Percentiles rank a stretch among this genome's conserved stretches.
phyloP scores from a whole-genome alignment of 345 rosid genomes.

The Syzygium aromaticum region DNA sequence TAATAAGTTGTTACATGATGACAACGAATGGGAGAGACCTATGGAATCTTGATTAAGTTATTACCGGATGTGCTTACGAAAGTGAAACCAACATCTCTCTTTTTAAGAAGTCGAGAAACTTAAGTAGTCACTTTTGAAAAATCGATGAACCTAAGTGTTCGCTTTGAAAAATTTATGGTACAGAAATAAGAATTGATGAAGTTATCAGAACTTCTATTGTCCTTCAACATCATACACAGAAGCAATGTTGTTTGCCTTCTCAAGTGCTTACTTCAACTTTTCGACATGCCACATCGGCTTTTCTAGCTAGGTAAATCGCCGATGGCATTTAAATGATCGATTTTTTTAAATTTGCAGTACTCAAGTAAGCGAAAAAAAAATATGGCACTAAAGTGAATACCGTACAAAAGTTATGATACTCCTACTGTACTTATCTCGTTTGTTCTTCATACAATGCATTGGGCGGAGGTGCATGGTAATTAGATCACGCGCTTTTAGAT shows the following conservation, averaged over 20 bases:
- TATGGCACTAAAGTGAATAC: too few species aligned
- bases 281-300: fast-evolving
- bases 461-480: neutral
- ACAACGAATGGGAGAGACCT: neutral
- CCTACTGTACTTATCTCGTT: too few species aligned
- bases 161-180: neutral
- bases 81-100: too few species aligned
- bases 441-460: neutral
- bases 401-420: too few species aligned
- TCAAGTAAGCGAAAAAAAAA: neutral
- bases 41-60: neutral
- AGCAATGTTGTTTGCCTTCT: neutral
- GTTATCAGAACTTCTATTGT: fast-evolving
- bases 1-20: neutral
- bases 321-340: too few species aligned
- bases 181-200: neutral
- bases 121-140: neutral
- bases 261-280: neutral
- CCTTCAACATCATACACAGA: fast-evolving
- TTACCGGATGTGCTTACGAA: too few species aligned
- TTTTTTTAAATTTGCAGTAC: neutral
- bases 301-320: too few species aligned
- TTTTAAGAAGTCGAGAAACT: neutral
- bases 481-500: neutral
- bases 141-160: neutral